A percentile compares a stretch with the other conserved stretches of the same genome.
Conservation (phyloP, 2,329 filamentous ascomycete species). For the Kalaharituber pfeilii region DNA sequence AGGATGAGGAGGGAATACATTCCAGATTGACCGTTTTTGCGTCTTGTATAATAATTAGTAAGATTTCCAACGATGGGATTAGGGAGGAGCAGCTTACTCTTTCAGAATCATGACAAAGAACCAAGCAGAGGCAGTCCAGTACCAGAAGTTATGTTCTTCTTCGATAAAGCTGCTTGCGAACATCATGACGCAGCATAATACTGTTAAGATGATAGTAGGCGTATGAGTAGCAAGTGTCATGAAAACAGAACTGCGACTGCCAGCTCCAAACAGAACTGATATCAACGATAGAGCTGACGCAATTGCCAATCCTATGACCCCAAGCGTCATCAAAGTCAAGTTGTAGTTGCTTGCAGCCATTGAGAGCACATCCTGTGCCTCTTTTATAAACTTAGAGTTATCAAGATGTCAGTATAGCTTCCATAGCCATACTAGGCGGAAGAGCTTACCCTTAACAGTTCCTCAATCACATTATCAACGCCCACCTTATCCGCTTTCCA, state of each 20-base stretch:
- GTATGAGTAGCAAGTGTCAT: constrained; percentile 8
- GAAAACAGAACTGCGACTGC: constrained; percentile 4
- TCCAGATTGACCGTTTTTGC: neutral
- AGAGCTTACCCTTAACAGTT: neutral
- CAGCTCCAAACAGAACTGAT: neutral
- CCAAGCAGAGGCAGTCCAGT: constrained; percentile 68
- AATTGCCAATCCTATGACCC: constrained; percentile 26
- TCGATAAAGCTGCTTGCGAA: constrained; percentile 96
- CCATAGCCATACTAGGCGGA: neutral
- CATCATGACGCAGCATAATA: constrained; percentile 60
- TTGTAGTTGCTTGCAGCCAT: constrained; percentile 87
- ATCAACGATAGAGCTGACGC: constrained; percentile 15
- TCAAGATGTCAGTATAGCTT: constrained; percentile 3
- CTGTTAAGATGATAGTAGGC: constrained; percentile 34
- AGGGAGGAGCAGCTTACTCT: constrained; percentile 23
- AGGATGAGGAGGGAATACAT: constrained; percentile 33
- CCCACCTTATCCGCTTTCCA: neutral
- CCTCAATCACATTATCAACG: neutral
- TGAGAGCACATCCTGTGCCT: constrained; percentile 65
- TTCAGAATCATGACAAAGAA: constrained; percentile 37
- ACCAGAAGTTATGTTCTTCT: constrained; percentile 98
- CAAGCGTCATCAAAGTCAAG: constrained; percentile 39
- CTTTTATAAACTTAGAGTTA: constrained; percentile 41
- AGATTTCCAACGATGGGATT: constrained; percentile 1
- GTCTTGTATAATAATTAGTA: neutral